Conservation (phyloP, 441 rosid genomes). For the Manihot esculenta region DNA sequence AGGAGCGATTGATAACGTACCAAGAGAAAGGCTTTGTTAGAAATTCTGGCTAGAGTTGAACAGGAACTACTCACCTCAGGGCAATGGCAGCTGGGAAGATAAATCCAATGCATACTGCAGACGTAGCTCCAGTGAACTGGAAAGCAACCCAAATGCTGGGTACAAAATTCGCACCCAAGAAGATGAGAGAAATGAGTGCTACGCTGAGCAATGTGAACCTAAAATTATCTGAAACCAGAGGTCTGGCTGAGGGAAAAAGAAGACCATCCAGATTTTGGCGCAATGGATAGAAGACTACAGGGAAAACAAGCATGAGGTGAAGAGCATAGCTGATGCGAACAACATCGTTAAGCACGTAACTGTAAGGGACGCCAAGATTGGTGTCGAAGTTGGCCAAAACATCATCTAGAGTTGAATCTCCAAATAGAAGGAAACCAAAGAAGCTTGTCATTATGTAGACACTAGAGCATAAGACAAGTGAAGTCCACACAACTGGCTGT, state of each 20-base stretch:
- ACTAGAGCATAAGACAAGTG: conserved; percentile 66
- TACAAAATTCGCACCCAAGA: conserved; percentile 75
- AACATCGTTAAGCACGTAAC: conserved; percentile 66
- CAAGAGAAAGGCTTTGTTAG: background rate
- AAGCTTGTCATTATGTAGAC: conserved; percentile 74
- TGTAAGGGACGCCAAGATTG: conserved; percentile 67
- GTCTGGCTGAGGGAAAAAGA: conserved; percentile 66
- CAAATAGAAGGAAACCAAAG: conserved; percentile 81
- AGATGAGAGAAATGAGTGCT: conserved; percentile 53
- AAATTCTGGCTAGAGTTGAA: background rate
- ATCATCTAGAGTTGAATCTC: conserved; percentile 76
- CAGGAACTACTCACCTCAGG: conserved; percentile 48
- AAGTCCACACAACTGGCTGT: conserved; percentile 61
- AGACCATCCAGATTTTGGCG: conserved; percentile 83
- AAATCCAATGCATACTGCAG: conserved; percentile 83
- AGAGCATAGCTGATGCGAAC: conserved; percentile 80
- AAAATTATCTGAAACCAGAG: conserved; percentile 48
- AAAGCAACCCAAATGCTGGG: conserved; percentile 92
- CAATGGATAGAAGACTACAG: conserved; percentile 68
- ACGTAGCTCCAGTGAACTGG: conserved; percentile 87
- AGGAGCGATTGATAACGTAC: background rate
- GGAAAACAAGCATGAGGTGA: conserved; percentile 93
- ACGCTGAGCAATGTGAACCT: conserved; percentile 61
- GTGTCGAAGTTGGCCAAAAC: conserved; percentile 86
- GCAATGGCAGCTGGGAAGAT: conserved; percentile 79